Evolutionary conservation across 2,329 filamentous ascomycete species (phyloP).

Genomic region (Colletotrichum tropicale): DNA sequence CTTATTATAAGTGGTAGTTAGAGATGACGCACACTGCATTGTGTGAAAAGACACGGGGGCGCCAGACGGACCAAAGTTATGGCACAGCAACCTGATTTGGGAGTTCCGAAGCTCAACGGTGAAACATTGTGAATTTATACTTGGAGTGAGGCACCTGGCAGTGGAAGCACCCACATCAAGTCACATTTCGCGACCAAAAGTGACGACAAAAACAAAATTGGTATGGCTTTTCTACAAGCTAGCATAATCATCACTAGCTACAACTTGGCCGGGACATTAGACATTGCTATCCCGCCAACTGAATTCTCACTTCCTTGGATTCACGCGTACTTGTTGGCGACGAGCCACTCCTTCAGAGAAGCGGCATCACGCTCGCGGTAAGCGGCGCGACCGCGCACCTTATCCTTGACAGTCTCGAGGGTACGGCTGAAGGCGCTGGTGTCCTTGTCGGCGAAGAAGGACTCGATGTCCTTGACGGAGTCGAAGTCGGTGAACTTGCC

Average conservation of each 20-base stretch:
- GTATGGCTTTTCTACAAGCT: background rate
- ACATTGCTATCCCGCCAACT: background rate
- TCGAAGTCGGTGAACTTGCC: conserved; percentile 77
- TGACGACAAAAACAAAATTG: background rate
- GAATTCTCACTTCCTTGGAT: background rate
- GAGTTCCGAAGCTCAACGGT: too few relatives aligned
- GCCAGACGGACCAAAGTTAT: too few relatives aligned
- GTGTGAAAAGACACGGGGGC: accelerated
- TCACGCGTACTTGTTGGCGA: conserved; percentile 46
- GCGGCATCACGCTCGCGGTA: conserved; percentile 81
- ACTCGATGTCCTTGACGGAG: conserved; percentile 75
- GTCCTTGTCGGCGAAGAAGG: conserved; percentile 88
- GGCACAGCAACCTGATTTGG: too few relatives aligned
- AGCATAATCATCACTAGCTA: background rate
- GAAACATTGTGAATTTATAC: background rate
- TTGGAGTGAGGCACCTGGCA: accelerated
- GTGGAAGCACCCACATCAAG: background rate
- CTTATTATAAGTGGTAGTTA: background rate
- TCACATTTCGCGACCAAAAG: accelerated
- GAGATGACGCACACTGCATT: too few relatives aligned
- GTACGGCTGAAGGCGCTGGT: conserved; percentile 86
- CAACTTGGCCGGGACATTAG: background rate
- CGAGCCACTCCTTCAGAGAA: conserved; percentile 80
- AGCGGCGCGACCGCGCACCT: conserved; percentile 79
- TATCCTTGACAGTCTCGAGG: conserved; percentile 84